A percentile compares a stretch with the other conserved stretches of the same genome.
Conservation (phyloP, 1,284 basidiomycete species). For the Sutorius eximius region DNA sequence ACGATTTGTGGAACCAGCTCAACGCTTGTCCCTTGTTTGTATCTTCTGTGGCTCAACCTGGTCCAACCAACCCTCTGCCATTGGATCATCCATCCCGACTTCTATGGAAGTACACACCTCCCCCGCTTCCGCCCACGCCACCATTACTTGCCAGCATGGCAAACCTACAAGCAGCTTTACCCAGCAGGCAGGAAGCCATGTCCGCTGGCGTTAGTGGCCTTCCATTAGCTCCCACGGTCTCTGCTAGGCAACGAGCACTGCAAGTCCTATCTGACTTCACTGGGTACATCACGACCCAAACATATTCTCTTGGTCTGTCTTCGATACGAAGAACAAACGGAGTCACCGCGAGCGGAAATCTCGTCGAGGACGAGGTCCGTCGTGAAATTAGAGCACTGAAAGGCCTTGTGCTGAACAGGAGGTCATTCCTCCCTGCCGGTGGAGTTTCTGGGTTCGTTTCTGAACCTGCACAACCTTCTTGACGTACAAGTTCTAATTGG, state of each 20-base stretch:
- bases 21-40: slow-evolving; percentile 52
- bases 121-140: slow-evolving; percentile 40
- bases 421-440: slow-evolving; percentile 26
- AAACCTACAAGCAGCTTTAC: slow-evolving; percentile 46
- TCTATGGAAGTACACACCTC: slow-evolving; percentile 55
- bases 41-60: slow-evolving; percentile 18
- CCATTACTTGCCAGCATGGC: slow-evolving; percentile 49
- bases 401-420: slow-evolving; percentile 54
- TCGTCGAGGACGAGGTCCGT: slow-evolving; percentile 46
- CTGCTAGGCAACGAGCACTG: slow-evolving; percentile 45
- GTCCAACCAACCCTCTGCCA: slow-evolving; percentile 5
- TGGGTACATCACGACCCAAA: slow-evolving; percentile 52
- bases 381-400: slow-evolving; percentile 55
- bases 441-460: slow-evolving; percentile 6
- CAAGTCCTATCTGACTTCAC: slow-evolving; percentile 51
- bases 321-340: slow-evolving; percentile 17
- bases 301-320: slow-evolving; percentile 37
- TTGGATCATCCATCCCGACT: slow-evolving; percentile 32
- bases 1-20: slow-evolving; percentile 60
- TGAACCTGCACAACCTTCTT: slow-evolving; percentile 7
- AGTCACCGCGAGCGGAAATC: slow-evolving; percentile 3
- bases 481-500: neutral
- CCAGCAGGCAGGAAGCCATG: slow-evolving; percentile 33
- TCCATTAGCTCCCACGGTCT: slow-evolving; percentile 23
- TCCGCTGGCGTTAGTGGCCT: slow-evolving; percentile 32